Percentiles rank a stretch among this genome's conserved stretches.
Conservation (phyloP, 805 yeast genomes). For the Jamesozyma hellenica region DNA sequence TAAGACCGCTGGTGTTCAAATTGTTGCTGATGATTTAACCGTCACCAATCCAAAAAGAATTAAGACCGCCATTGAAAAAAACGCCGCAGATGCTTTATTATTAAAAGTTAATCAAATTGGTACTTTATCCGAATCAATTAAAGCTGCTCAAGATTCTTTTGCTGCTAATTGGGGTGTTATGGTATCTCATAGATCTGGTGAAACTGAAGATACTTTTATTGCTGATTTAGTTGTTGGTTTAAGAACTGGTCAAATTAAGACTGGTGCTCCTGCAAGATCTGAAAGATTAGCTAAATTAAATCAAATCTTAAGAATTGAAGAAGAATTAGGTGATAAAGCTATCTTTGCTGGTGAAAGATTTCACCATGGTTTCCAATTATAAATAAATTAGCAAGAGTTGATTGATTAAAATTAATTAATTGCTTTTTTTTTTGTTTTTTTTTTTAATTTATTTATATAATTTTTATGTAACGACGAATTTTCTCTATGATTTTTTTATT, state of each 20-base stretch:
- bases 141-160: conserved; percentile 90
- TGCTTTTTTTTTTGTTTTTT: too few relatives aligned
- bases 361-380: conserved; percentile 43
- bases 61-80: conserved; percentile 89
- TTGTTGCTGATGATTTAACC: conserved; percentile 96
- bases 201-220: conserved; percentile 95
- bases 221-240: conserved; percentile 97
- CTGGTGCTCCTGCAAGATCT: conserved; percentile 99
- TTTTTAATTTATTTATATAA: background rate
- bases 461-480: background rate
- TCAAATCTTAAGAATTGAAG: conserved; percentile 97
- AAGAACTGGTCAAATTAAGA: conserved; percentile 96
- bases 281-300: conserved; percentile 98
- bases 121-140: conserved; percentile 86
- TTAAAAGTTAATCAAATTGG: conserved; percentile 99
- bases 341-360: conserved; percentile 86
- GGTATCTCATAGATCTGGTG: conserved; percentile 49
- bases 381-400: conserved; percentile 8
- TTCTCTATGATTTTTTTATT: too few relatives aligned
- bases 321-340: conserved; percentile 95
- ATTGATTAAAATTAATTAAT: too few relatives aligned
- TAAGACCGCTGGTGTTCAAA: conserved; percentile 64
- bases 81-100: conserved; percentile 86
- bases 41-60: conserved; percentile 95
- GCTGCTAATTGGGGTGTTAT: conserved; percentile 74